Evolutionary conservation across 2,329 filamentous ascomycete species (phyloP).

Genomic region (Venturia oleaginea): DNA sequence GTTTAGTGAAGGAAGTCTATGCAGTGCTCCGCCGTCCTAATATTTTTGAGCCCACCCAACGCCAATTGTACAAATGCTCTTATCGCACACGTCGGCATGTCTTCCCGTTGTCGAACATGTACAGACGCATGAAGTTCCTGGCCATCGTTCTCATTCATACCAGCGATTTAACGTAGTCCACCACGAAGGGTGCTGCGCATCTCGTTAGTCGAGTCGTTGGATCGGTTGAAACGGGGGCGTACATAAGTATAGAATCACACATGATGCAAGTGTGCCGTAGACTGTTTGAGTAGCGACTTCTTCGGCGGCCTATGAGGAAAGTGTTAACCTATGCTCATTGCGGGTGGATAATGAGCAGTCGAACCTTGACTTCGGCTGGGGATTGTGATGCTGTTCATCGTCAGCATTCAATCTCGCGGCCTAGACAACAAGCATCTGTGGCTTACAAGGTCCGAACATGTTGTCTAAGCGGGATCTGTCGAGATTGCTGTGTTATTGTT

Average conservation of each 20-base stretch:
- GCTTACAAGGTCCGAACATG: conserved; percentile 6
- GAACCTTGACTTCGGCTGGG: conserved; percentile 11
- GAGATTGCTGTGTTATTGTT: not conserved
- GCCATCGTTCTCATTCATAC: not conserved
- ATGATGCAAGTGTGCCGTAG: conserved; percentile 13
- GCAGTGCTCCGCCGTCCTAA: not conserved
- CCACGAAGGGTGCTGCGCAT: conserved; percentile 12
- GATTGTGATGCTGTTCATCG: conserved; percentile 4
- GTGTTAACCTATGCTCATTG: not conserved
- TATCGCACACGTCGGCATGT: not conserved
- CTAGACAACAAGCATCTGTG: too few relatives aligned
- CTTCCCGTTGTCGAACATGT: not conserved
- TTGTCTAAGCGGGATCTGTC: not conserved
- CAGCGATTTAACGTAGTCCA: conserved; percentile 14
- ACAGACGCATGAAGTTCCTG: too few relatives aligned
- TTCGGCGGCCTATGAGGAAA: conserved; percentile 7
- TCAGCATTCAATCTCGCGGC: not conserved
- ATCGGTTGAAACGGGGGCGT: not conserved
- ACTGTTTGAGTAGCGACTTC: conserved; percentile 12
- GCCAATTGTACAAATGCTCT: not conserved
- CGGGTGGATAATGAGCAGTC: not conserved
- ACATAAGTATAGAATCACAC: conserved; percentile 15
- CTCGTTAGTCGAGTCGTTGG: not conserved
- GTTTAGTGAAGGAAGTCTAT: not conserved
- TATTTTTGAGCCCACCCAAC: not conserved